phyloP scores from a whole-genome alignment of 176 grass and related monocot species.

The Oryza glumipatula region DNA sequence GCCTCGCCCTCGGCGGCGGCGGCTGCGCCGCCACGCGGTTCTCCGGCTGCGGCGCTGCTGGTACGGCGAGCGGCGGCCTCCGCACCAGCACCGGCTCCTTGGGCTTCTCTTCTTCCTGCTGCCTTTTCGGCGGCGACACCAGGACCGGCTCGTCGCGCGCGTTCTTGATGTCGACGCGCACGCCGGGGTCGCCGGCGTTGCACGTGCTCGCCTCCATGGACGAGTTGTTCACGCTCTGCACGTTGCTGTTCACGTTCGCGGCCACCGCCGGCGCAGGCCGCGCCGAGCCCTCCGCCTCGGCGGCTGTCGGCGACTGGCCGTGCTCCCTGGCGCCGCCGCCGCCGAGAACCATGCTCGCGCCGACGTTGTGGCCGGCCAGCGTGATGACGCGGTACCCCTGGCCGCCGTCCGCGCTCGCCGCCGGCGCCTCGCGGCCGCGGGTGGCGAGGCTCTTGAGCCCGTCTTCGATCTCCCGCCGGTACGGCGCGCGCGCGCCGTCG shows the following conservation, averaged over 20 bases:
- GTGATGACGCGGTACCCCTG: slow-evolving; percentile 60
- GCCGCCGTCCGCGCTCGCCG: background rate
- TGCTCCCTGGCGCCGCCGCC: background rate
- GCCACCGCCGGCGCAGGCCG: slow-evolving; percentile 1
- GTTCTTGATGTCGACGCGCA: slow-evolving; percentile 63
- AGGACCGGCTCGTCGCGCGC: slow-evolving; percentile 23
- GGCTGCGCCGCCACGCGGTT: slow-evolving; percentile 16
- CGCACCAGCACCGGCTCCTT: slow-evolving; percentile 4
- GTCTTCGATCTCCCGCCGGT: slow-evolving; percentile 63
- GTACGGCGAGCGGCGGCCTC: background rate
- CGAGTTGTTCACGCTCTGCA: slow-evolving; percentile 93
- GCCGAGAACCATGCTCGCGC: slow-evolving; percentile 76
- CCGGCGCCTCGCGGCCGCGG: slow-evolving; percentile 23
- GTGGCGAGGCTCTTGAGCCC: slow-evolving; percentile 52
- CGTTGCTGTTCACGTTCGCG: slow-evolving; percentile 83
- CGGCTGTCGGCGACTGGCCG: background rate
- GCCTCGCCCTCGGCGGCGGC: slow-evolving; percentile 47
- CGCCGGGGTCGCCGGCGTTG: slow-evolving; percentile 62
- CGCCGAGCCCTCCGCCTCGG: slow-evolving; percentile 4
- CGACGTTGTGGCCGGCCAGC: slow-evolving; percentile 76
- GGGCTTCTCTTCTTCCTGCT: background rate
- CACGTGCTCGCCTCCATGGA: slow-evolving; percentile 72
- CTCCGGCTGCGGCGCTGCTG: background rate
- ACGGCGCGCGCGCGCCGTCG: slow-evolving; percentile 45
- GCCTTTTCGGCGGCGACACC: background rate